Evolutionary conservation across 495 filamentous ascomycete genomes (phyloP).

Genomic region (Neurospora intermedia): DNA sequence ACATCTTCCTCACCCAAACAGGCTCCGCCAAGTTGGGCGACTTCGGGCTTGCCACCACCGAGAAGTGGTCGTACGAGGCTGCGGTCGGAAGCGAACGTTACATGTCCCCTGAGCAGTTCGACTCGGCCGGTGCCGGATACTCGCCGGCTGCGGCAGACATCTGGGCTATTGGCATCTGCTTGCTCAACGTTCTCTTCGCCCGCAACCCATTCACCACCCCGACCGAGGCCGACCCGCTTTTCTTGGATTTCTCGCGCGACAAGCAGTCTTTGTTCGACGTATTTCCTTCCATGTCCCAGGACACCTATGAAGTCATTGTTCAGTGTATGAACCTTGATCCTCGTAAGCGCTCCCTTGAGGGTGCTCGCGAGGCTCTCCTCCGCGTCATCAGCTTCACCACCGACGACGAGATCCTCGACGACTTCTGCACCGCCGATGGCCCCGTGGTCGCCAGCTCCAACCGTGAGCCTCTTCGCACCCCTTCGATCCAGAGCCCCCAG

Average conservation of each 20-base stretch:
- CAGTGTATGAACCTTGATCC: constrained; percentile 86
- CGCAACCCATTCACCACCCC: constrained; percentile 89
- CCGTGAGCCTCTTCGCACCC: constrained; percentile 90
- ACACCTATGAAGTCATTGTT: constrained; percentile 86
- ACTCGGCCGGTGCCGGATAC: constrained; percentile 74
- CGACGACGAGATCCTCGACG: constrained; percentile 72
- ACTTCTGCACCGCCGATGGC: constrained; percentile 81
- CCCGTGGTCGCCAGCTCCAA: constrained; percentile 67
- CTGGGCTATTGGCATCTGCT: constrained; percentile 92
- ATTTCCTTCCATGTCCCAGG: constrained; percentile 96
- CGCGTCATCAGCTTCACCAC: constrained; percentile 87
- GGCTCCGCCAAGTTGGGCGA: constrained; percentile 94
- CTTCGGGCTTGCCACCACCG: constrained; percentile 82
- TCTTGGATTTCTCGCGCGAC: constrained; percentile 83
- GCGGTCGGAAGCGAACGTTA: constrained; percentile 96
- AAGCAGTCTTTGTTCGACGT: constrained; percentile 94
- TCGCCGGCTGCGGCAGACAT: constrained; percentile 89
- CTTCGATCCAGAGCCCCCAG: constrained; percentile 83
- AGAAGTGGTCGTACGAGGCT: constrained; percentile 77
- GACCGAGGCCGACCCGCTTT: constrained; percentile 75
- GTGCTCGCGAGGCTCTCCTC: constrained; percentile 62
- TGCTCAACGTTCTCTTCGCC: constrained; percentile 91
- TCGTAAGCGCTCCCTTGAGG: constrained; percentile 69
- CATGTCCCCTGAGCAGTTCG: constrained; percentile 97
- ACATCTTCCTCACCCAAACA: constrained; percentile 83